phyloP scores from a whole-genome alignment of 2,329 filamentous ascomycete genomes.

The Mollisia scopiformis region DNA sequence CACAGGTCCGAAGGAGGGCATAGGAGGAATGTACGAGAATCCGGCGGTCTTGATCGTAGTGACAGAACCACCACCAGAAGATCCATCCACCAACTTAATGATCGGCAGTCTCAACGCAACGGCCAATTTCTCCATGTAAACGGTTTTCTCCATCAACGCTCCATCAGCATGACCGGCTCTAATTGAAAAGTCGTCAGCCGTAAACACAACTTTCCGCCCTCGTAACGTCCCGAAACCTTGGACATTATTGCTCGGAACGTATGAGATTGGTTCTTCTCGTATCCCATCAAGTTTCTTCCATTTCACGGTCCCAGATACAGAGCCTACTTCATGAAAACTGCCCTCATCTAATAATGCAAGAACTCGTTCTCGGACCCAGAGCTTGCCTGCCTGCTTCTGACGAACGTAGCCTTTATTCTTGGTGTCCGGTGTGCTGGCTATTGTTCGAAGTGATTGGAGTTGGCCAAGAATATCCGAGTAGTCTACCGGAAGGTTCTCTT shows the following conservation, averaged over 20 bases:
- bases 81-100: conserved; percentile 66
- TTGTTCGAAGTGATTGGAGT: conserved; percentile 51
- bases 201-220: conserved; percentile 59
- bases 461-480: conserved; percentile 65
- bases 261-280: conserved; percentile 52
- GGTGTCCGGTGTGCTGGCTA: conserved; percentile 57
- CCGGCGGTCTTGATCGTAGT: conserved; percentile 58
- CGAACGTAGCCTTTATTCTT: conserved; percentile 60
- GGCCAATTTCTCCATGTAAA: conserved; percentile 65
- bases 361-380: conserved; percentile 66
- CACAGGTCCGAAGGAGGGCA: conserved; percentile 55
- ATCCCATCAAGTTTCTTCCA: conserved; percentile 54
- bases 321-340: conserved; percentile 62
- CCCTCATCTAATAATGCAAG: conserved; percentile 58
- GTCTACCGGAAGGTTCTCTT: conserved; percentile 55
- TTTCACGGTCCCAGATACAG: conserved; percentile 58
- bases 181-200: conserved; percentile 66
- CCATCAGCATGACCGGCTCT: conserved; percentile 68
- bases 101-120: conserved; percentile 60
- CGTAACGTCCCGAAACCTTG: conserved; percentile 58
- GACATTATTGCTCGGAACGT: conserved; percentile 64
- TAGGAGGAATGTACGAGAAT: conserved; percentile 62
- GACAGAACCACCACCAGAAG: conserved; percentile 63
- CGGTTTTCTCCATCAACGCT: conserved; percentile 56
- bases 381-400: conserved; percentile 65